A percentile compares a stretch with the other conserved stretches of the same genome.
phyloP scores from a whole-genome alignment of 2,329 filamentous ascomycete genomes.

The Fusarium circinatum region DNA sequence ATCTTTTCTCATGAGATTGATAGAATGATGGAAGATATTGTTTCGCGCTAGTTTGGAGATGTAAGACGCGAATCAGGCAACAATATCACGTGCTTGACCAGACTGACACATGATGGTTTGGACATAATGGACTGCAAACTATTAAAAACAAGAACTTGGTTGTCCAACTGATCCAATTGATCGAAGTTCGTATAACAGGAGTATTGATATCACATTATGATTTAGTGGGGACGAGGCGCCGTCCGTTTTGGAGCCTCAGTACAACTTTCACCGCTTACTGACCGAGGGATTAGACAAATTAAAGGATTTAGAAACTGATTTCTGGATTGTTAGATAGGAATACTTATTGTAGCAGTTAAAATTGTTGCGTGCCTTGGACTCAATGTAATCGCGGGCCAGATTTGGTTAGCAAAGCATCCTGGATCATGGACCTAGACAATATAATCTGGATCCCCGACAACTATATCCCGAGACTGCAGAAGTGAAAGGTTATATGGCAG shows the following conservation, averaged over 20 bases:
- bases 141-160: rapidly evolving
- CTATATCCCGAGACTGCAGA: rapidly evolving
- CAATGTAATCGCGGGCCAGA: neutral
- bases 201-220: too few relatives aligned
- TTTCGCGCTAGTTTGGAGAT: neutral
- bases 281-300: rapidly evolving
- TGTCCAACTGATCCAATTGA: rapidly evolving
- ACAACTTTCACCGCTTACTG: neutral
- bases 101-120: neutral
- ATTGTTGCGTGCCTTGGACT: rapidly evolving
- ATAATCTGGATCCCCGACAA: neutral
- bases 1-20: neutral
- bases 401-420: neutral
- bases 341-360: rapidly evolving
- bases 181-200: too few relatives aligned
- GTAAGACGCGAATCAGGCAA: neutral
- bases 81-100: neutral
- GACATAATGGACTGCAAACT: rapidly evolving
- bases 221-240: neutral
- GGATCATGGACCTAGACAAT: too few relatives aligned
- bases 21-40: neutral
- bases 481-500: rapidly evolving
- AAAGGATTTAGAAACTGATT: rapidly evolving
- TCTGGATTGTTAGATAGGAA: too few relatives aligned
- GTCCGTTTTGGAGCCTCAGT: neutral